Percentiles rank a stretch among this genome's conserved stretches.
These are phyloP conservation scores for Vitis hybrid DNA, from an alignment of 177 flowering plant genomes.

Conservation along the genomic window DNA sequence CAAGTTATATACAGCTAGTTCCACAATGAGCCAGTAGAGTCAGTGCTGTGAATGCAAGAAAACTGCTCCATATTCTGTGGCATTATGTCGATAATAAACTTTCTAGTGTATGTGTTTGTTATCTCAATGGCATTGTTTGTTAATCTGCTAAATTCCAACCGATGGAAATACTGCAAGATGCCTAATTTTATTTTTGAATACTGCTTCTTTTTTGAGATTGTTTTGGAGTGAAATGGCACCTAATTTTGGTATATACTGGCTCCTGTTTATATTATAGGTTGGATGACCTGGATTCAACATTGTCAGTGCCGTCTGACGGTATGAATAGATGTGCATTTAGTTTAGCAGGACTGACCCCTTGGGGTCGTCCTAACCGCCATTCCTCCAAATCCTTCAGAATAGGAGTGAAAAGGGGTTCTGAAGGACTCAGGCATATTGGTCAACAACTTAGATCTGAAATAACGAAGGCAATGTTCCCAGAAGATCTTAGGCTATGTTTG, in stretches of 20 bases:
- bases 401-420: conserved; percentile 47
- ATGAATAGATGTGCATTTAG: conserved; percentile 34
- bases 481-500: conserved; percentile 35
- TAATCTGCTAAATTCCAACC: no score
- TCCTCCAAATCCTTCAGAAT: conserved; percentile 35
- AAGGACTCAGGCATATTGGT: conserved; percentile 44
- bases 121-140: no score
- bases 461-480: conserved; percentile 55
- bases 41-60: no score
- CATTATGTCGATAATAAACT: no score
- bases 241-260: not conserved
- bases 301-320: conserved; percentile 31
- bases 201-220: no score
- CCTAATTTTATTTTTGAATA: no score
- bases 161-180: no score
- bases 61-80: no score
- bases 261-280: conserved; percentile 31
- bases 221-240: not conserved
- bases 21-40: no score
- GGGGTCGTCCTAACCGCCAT: conserved; percentile 13
- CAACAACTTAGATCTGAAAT: conserved; percentile 41
- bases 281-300: conserved; percentile 49
- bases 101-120: no score
- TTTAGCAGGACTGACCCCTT: conserved; percentile 23
- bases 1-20: no score